Percentiles rank a stretch among this genome's conserved stretches.
These are phyloP conservation scores for Ilyonectria robusta DNA, from an alignment of 2,329 filamentous ascomycete genomes.

Conservation along the genomic window DNA sequence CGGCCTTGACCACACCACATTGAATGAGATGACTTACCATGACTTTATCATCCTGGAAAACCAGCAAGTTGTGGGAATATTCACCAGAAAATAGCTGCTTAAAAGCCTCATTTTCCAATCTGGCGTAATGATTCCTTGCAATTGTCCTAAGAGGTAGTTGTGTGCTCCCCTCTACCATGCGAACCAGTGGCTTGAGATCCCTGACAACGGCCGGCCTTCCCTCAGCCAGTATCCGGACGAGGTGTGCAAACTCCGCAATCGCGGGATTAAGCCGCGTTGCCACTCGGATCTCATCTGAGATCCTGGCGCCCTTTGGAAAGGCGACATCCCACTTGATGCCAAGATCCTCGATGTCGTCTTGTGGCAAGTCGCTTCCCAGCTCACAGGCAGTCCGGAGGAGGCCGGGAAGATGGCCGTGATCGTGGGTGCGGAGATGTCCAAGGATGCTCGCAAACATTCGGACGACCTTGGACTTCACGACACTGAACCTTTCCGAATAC, in stretches of 20 bases:
- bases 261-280: conserved; percentile 1
- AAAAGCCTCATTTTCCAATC: not conserved
- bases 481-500: conserved; percentile 35
- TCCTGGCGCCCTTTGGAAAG: not conserved
- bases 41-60: conserved; percentile 26
- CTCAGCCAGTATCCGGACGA: conserved; percentile 2
- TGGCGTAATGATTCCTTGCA: not conserved
- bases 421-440: conserved; percentile 4
- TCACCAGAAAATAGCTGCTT: conserved; percentile 21
- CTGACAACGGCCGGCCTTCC: not conserved
- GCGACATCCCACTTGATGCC: not conserved
- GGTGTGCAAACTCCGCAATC: conserved; percentile 32
- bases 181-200: conserved; percentile 4
- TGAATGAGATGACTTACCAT: conserved; percentile 24
- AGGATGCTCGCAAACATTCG: conserved; percentile 36
- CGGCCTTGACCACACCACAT: not conserved
- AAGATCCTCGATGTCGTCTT: not conserved
- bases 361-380: not conserved
- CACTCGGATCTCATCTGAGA: not conserved
- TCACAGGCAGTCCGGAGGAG: not conserved
- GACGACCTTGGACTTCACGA: conserved; percentile 29
- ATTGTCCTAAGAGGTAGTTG: not conserved
- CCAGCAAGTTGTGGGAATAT: conserved; percentile 22
- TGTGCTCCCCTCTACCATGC: conserved; percentile 19
- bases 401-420: not conserved